Conservation (phyloP, 2,329 filamentous ascomycete species). For the Biscogniauxia marginata region DNA sequence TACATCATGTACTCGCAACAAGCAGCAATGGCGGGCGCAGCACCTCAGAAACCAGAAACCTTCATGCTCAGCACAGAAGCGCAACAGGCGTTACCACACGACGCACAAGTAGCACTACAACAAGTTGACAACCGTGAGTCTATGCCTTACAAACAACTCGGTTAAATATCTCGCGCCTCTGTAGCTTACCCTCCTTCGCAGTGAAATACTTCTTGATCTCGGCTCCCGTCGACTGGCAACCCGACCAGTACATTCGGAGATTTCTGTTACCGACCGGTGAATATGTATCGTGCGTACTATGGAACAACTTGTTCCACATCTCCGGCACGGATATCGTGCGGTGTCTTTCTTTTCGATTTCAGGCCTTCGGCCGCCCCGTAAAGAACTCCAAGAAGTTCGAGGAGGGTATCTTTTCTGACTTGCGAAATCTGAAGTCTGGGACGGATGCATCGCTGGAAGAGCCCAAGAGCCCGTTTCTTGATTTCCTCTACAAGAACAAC, state of each 20-base stretch:
- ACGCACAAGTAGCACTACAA: constrained; percentile 94
- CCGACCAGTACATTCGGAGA: constrained; percentile 92
- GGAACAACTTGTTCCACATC: constrained; percentile 99
- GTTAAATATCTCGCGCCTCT: background rate
- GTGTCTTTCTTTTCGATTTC: constrained; percentile 96
- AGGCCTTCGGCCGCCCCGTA: constrained; percentile 95
- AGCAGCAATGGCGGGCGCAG: constrained; percentile 73
- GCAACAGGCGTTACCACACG: constrained; percentile 91
- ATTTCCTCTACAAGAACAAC: constrained; percentile 99
- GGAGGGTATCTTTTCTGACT: constrained; percentile 97
- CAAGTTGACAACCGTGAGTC: constrained; percentile 94
- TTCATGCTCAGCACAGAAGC: constrained; percentile 98
- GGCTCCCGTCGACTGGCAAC: constrained; percentile 95
- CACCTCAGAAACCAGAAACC: constrained; percentile 94
- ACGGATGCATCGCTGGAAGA: constrained; percentile 98
- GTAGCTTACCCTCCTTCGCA: constrained; percentile 39
- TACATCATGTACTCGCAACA: constrained; percentile 75
- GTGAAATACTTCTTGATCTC: constrained; percentile 99
- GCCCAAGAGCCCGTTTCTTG: constrained; percentile 96
- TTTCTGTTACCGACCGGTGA: constrained; percentile 96
- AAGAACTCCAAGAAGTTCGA: constrained; percentile 99
- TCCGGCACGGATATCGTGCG: constrained; percentile 98
- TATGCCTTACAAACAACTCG: constrained; percentile 1
- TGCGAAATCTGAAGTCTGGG: constrained; percentile 96
- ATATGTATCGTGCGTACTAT: constrained; percentile 97